Evolutionary conservation across 1,284 basidiomycete genomes (phyloP), one percentile per base, ranked within the genome.

Genomic region (Rhodotorula sp.): DNA sequence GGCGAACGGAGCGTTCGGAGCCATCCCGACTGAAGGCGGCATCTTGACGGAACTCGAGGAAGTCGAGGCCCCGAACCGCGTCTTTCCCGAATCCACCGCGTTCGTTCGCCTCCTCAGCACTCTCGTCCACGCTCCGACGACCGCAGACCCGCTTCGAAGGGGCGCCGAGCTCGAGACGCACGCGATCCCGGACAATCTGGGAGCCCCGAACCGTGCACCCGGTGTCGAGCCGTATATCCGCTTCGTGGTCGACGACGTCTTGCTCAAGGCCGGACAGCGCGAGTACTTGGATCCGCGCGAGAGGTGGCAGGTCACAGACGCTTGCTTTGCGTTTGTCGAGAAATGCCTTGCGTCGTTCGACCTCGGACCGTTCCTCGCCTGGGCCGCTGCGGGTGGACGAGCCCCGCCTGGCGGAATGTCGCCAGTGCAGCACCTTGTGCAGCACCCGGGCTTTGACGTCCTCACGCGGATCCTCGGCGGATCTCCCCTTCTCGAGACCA

Each of bases 221-320:
- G 92, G 92, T 0, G 87, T 94, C 2, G 89, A 90, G 58, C 92
- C 88, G 3, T 97, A 90, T 79, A 85, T 90, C 18, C 84, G 86
- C 34, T 98, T 95, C 79, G 90, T 97, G 65, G 84, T 97, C 71
- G 93, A 98, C 78, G 90, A 90, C 54, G 91, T 98, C 2, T 89
- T 98, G 28, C 81, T 86, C 28, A 81, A 82, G 48, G 81, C 82
- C 10, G 79, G 80, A 34, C 73, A 78, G 38, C 85, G 94, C 52
- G 91, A 93, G 73, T 97, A 91, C 77, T 82, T 86, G 10, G 84
- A 86, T 58, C 87, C 87, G 14, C 86, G 86, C 14, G 93, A 98
- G 78, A 84, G 90, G 73, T 98, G 93, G 93, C 85, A 88, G 76
- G 89, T 93, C 79, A 90, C 93, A 52, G 91, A 95, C 70, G 83